Evolutionary conservation across 352 stramenopile genomes (phyloP).

Genomic region (Globisporangium orthogonon): DNA sequence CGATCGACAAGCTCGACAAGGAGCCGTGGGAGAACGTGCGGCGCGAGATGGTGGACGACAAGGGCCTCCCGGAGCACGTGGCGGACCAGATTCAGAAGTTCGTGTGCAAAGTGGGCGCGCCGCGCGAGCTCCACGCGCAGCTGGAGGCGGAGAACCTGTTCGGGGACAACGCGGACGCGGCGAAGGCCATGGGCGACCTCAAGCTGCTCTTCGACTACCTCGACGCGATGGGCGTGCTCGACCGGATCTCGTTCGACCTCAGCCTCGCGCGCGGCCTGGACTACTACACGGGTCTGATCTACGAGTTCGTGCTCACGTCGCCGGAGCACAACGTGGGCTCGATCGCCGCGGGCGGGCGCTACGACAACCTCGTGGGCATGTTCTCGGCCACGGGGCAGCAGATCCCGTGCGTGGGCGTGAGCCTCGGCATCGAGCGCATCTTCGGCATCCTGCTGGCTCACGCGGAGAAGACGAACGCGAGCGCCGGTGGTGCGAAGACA

Average conservation of each 20-base stretch:
- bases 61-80: conserved; percentile 88
- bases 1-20: conserved; percentile 99
- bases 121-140: conserved; percentile 81
- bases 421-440: conserved; percentile 98
- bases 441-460: conserved; percentile 97
- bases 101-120: conserved; percentile 87
- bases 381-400: conserved; percentile 93
- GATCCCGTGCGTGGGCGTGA: conserved; percentile 97
- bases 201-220: conserved; percentile 96
- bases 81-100: conserved; percentile 95
- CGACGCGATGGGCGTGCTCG: conserved; percentile 94
- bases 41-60: conserved; percentile 96
- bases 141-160: conserved; percentile 83
- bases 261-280: conserved; percentile 96
- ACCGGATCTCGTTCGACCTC: conserved; percentile 95
- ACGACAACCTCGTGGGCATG: conserved; percentile 98
- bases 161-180: conserved; percentile 82
- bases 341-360: conserved; percentile 96
- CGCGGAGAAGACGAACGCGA: conserved; percentile 54
- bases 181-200: conserved; percentile 90
- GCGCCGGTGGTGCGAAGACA: conserved; percentile 5
- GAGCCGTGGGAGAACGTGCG: conserved; percentile 89
- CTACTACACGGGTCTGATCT: conserved; percentile 99
- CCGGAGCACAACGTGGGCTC: conserved; percentile 91
- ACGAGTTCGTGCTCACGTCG: conserved; percentile 95